A percentile compares a stretch with the other conserved stretches of the same genome.
phyloP scores from a whole-genome alignment of 768 basidiomycete genomes.

The Leccinum subgranulosum region DNA sequence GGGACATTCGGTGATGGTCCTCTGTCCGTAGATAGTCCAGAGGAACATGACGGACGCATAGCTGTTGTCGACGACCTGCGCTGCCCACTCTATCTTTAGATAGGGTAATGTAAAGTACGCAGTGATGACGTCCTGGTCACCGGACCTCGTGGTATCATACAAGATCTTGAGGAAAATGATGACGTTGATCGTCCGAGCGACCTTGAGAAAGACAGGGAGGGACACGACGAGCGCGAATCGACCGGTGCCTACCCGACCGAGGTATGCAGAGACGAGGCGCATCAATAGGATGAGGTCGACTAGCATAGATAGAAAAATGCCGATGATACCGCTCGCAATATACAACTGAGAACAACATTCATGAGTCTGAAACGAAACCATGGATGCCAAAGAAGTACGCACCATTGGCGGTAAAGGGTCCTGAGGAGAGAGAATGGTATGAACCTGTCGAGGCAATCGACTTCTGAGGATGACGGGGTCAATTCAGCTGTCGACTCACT shows the following conservation, averaged over 20 bases:
- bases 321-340: conserved; percentile 31
- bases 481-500: conserved; percentile 9
- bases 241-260: conserved; percentile 6
- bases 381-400: not conserved
- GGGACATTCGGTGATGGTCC: not conserved
- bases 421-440: conserved; percentile 23
- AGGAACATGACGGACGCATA: conserved; percentile 26
- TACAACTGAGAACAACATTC: conserved; percentile 8
- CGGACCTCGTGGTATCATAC: conserved; percentile 15
- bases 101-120: conserved; percentile 21
- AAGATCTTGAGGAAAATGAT: conserved; percentile 27
- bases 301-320: conserved; percentile 27
- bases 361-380: not conserved
- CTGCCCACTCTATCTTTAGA: conserved; percentile 30
- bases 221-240: conserved; percentile 18
- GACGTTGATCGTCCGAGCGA: conserved; percentile 27
- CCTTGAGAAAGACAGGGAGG: conserved; percentile 28
- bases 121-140: conserved; percentile 5
- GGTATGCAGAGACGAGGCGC: conserved; percentile 27
- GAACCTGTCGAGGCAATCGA: conserved; percentile 16
- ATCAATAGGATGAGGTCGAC: conserved; percentile 29
- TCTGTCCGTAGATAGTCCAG: conserved; percentile 11
- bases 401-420: conserved; percentile 22
- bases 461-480: not conserved
- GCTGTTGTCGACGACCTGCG: conserved; percentile 31